phyloP scores from a whole-genome alignment of 768 basidiomycete genomes.

The Gautieria morchelliformis region DNA sequence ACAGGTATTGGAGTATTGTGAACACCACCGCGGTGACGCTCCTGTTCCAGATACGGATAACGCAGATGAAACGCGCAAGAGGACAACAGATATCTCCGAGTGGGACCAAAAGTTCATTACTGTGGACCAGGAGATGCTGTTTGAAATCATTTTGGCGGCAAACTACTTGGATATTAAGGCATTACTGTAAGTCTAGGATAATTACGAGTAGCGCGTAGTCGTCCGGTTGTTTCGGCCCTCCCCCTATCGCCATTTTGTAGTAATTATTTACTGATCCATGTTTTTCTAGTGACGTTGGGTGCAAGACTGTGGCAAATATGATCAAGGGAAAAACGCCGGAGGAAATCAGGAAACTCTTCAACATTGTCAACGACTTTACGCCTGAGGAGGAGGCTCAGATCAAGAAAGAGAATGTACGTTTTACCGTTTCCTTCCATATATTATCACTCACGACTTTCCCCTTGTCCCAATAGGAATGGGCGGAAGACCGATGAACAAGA shows the following conservation, averaged over 20 bases:
- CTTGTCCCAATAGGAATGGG: constrained; percentile 63
- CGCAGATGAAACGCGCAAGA: constrained; percentile 91
- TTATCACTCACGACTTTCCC: not conserved
- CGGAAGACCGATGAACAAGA: constrained; percentile 67
- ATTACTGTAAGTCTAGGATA: constrained; percentile 58
- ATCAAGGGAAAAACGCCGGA: constrained; percentile 99
- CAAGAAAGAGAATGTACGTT: constrained; percentile 95
- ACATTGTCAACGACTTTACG: constrained; percentile 97
- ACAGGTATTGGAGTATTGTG: constrained; percentile 97
- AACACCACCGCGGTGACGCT: constrained; percentile 97
- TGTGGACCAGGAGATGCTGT: constrained; percentile 99
- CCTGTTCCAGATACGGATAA: constrained; percentile 74
- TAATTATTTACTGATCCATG: not conserved
- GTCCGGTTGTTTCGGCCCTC: not conserved
- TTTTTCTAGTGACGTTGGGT: constrained; percentile 74
- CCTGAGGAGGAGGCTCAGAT: constrained; percentile 99
- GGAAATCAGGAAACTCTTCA: constrained; percentile 97
- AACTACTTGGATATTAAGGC: constrained; percentile 99
- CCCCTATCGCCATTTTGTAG: constrained; percentile 8
- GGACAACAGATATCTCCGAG: constrained; percentile 96
- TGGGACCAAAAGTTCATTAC: constrained; percentile 99
- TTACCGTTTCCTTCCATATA: not conserved
- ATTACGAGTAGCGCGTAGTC: not conserved
- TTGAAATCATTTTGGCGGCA: constrained; percentile 98
- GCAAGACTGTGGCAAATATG: constrained; percentile 99